A percentile compares a stretch with the other conserved stretches of the same genome.
These are phyloP conservation scores for Hygrophoropsis aurantiaca DNA, from an alignment of 768 basidiomycete genomes.

Conservation along the genomic window DNA sequence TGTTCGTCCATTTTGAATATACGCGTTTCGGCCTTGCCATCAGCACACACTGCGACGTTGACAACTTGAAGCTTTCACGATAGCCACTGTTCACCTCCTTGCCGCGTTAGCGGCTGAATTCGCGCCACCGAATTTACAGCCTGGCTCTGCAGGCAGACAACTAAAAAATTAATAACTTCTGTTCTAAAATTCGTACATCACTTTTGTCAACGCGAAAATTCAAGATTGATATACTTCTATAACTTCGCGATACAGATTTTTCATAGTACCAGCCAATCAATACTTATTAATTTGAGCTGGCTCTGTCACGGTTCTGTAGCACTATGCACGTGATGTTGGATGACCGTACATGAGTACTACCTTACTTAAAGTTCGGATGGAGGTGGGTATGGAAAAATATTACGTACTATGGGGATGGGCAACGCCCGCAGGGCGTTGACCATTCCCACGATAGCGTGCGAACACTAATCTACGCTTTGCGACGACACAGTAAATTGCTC, in stretches of 20 bases:
- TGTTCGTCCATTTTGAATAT: too few species aligned
- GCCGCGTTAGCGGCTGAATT: background rate
- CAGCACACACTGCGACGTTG: too few species aligned
- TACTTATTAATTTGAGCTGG: background rate
- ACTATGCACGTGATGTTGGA: background rate
- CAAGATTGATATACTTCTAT: background rate
- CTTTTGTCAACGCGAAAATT: background rate
- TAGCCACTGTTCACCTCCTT: too few species aligned
- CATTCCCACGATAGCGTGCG: too few species aligned
- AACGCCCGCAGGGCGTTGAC: too few species aligned
- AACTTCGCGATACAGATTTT: background rate
- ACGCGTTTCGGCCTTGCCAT: too few species aligned
- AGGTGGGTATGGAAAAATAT: too few species aligned
- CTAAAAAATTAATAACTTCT: background rate
- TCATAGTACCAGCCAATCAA: background rate
- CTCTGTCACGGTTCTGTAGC: conserved; percentile 1
- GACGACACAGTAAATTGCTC: too few species aligned
- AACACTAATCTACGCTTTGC: too few species aligned
- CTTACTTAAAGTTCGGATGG: background rate
- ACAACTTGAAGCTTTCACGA: too few species aligned
- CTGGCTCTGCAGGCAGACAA: too few species aligned
- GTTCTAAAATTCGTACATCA: background rate
- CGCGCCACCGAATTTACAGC: background rate
- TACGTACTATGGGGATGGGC: too few species aligned
- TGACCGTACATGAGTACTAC: background rate